A percentile compares a stretch with the other conserved stretches of the same genome.
phyloP scores from a whole-genome alignment of 2,329 filamentous ascomycete species.

The Ceratocystis cacaofunesta region DNA sequence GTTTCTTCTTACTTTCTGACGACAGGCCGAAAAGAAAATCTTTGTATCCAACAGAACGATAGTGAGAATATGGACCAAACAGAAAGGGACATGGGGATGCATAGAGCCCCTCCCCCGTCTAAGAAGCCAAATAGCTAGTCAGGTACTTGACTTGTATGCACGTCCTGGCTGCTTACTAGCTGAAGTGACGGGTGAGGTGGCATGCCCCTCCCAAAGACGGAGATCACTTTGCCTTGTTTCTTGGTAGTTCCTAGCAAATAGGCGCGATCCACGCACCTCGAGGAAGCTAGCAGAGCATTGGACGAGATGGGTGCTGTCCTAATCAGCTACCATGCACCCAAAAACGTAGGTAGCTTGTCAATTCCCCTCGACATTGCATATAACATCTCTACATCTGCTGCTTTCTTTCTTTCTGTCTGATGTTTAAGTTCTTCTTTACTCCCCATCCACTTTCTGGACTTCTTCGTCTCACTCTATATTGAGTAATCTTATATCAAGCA shows the following conservation, averaged over 20 bases:
- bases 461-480: neutral
- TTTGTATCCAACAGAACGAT: neutral
- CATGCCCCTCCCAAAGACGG: neutral
- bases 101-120: neutral
- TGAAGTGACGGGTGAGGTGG: neutral
- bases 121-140: neutral
- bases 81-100: neutral
- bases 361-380: neutral
- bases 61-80: neutral
- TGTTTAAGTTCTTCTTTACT: neutral
- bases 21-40: neutral
- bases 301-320: neutral
- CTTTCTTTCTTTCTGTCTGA: neutral
- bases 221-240: neutral
- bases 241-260: neutral
- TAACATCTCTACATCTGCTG: neutral
- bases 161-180: neutral
- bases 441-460: neutral
- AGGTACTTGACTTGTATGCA: conserved; percentile 1
- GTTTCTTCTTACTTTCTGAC: conserved; percentile 2
- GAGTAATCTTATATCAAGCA: neutral
- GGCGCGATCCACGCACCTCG: neutral
- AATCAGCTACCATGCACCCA: neutral
- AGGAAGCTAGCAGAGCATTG: neutral
- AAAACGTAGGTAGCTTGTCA: too few relatives aligned